Conservation (phyloP, 495 filamentous ascomycete species). For the Xylaria castorea region DNA sequence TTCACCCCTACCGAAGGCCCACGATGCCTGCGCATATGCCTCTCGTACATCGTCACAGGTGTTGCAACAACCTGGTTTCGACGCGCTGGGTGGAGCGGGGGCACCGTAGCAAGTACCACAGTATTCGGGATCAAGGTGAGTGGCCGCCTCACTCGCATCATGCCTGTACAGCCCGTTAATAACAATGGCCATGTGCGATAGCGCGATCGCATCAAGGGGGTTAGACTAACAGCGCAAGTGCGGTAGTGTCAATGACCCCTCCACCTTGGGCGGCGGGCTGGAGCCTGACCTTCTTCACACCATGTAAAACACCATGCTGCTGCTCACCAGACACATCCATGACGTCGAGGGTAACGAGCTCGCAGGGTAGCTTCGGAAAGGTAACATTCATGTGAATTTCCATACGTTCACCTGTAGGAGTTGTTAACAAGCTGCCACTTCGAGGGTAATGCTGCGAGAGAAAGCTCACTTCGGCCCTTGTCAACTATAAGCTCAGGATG, state of each 20-base stretch:
- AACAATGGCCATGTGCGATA: not conserved
- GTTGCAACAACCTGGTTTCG: conserved; percentile 87
- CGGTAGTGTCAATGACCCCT: conserved; percentile 74
- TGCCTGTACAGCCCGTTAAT: conserved; percentile 53
- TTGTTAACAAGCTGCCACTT: conserved; percentile 2
- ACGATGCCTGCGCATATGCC: conserved; percentile 84
- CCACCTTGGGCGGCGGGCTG: conserved; percentile 75
- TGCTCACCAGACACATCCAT: conserved; percentile 99
- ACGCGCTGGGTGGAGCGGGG: conserved; percentile 67
- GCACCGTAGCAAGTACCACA: conserved; percentile 95
- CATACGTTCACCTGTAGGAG: conserved; percentile 82
- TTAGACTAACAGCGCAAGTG: conserved; percentile 71
- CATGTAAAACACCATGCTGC: conserved; percentile 90
- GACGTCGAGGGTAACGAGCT: conserved; percentile 93
- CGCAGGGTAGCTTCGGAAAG: conserved; percentile 92
- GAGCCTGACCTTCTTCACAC: conserved; percentile 87
- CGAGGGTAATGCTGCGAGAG: conserved; percentile 24
- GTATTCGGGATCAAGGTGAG: conserved; percentile 88
- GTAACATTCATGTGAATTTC: conserved; percentile 98
- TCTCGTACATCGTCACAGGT: conserved; percentile 97
- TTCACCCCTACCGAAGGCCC: conserved; percentile 92
- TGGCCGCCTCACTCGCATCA: conserved; percentile 66
- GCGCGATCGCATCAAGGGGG: not conserved
- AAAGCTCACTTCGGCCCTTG: conserved; percentile 84
- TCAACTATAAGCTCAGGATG: conserved; percentile 94